These are phyloP conservation scores for Trichoderma parareesei DNA, from an alignment of 495 filamentous ascomycete species.

Conservation along the genomic window DNA sequence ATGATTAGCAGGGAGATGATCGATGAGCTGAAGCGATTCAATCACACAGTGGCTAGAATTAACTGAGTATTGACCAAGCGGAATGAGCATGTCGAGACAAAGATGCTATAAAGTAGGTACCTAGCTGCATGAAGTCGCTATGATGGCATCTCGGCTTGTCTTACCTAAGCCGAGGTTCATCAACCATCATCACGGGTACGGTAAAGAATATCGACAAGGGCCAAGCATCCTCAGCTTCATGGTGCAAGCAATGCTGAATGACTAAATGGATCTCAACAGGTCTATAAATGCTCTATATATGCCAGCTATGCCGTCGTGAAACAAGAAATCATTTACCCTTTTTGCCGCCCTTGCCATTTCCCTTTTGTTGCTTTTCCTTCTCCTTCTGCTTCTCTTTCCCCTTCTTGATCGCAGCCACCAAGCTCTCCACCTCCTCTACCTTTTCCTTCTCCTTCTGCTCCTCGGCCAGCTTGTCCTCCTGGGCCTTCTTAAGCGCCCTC, in stretches of 20 bases:
- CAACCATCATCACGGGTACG: background rate
- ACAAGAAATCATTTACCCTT: background rate
- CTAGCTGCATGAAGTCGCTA: constrained; percentile 11
- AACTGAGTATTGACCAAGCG: too few relatives aligned
- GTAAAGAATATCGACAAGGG: background rate
- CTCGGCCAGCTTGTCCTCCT: constrained; percentile 42
- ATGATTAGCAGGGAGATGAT: too few relatives aligned
- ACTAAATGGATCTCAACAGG: background rate
- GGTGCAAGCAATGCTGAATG: background rate
- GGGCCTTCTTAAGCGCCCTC: constrained; percentile 62
- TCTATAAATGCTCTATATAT: background rate
- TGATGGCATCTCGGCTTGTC: constrained; percentile 6
- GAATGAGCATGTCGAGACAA: background rate
- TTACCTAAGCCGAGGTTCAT: constrained; percentile 4
- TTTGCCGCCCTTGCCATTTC: constrained; percentile 13
- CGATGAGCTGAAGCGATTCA: background rate
- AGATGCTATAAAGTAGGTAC: background rate
- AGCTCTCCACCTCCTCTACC: constrained; percentile 36
- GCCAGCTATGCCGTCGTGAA: background rate
- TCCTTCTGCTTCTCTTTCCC: constrained; percentile 28
- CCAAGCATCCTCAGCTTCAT: background rate
- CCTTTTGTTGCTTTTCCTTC: constrained; percentile 19
- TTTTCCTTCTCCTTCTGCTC: constrained; percentile 31
- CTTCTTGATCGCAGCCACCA: constrained; percentile 33
- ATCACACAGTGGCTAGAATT: too few relatives aligned